phyloP scores from a whole-genome alignment of 768 basidiomycete species.

The Sistotremastrum niveocremeum region DNA sequence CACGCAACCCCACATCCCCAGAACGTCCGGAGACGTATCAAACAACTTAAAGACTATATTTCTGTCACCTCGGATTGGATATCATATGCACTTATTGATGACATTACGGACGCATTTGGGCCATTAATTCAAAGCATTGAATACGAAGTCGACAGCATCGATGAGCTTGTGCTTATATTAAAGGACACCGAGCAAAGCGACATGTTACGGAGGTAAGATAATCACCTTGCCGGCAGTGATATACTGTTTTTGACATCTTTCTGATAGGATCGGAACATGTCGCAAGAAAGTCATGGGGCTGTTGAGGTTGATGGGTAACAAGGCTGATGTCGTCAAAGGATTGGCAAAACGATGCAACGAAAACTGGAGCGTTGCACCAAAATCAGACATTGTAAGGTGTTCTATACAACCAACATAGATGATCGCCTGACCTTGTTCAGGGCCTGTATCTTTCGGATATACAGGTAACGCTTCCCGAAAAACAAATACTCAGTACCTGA shows the following conservation, averaged over 20 bases:
- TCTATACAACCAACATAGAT: neutral
- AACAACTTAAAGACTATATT: conserved; percentile 98
- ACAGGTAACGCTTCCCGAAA: conserved; percentile 32
- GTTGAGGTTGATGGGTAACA: conserved; percentile 93
- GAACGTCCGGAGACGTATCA: conserved; percentile 94
- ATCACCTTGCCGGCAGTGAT: neutral
- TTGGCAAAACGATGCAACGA: conserved; percentile 97
- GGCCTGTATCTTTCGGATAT: conserved; percentile 94
- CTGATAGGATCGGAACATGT: conserved; percentile 78
- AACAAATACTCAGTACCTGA: neutral
- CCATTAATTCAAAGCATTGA: conserved; percentile 97
- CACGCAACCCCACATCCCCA: conserved; percentile 94
- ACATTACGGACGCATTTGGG: conserved; percentile 98
- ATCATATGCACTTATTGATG: conserved; percentile 97
- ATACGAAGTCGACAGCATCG: conserved; percentile 98
- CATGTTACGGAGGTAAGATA: conserved; percentile 66
- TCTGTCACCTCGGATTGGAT: conserved; percentile 99
- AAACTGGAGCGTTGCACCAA: conserved; percentile 97
- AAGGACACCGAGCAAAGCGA: conserved; percentile 95
- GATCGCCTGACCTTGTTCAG: conserved; percentile 23
- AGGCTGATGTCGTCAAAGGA: conserved; percentile 98
- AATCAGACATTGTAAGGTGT: conserved; percentile 78
- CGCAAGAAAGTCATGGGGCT: conserved; percentile 99
- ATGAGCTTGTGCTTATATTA: conserved; percentile 92
- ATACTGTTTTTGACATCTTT: neutral